Percentiles rank a stretch among this genome's conserved stretches.
These are phyloP conservation scores for Xylaria digitata DNA, from an alignment of 2,329 filamentous ascomycete species.

Conservation along the genomic window DNA sequence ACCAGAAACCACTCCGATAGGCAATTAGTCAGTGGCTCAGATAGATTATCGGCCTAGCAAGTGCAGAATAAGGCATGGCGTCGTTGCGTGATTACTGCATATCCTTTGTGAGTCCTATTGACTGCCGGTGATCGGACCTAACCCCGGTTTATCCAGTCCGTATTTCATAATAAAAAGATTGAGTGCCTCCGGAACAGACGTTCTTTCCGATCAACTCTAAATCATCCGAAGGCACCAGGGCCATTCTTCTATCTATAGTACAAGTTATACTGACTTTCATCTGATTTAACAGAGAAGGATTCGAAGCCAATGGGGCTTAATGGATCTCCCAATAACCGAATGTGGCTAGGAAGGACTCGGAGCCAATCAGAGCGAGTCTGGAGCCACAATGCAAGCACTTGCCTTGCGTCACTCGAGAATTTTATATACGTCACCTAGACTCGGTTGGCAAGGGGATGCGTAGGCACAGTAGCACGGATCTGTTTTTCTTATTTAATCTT, in stretches of 20 bases:
- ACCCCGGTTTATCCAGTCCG: background rate
- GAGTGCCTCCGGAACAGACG: background rate
- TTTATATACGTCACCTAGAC: slow-evolving; percentile 13
- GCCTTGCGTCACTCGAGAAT: slow-evolving; percentile 12
- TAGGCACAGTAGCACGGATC: too few species aligned
- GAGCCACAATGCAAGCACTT: background rate
- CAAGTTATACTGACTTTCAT: too few species aligned
- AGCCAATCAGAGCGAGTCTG: background rate
- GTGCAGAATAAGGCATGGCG: slow-evolving; percentile 29
- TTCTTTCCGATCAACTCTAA: background rate
- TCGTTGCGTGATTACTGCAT: background rate
- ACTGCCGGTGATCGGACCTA: background rate
- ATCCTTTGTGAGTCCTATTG: background rate
- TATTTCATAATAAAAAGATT: too few species aligned
- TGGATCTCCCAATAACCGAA: background rate
- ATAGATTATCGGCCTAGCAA: slow-evolving; percentile 24
- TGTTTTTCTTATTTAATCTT: too few species aligned
- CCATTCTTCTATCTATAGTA: too few species aligned
- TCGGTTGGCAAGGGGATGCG: slow-evolving; percentile 26
- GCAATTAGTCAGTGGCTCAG: slow-evolving; percentile 13
- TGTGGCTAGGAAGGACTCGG: background rate
- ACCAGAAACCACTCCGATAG: background rate
- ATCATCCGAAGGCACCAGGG: background rate
- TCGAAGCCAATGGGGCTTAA: too few species aligned
- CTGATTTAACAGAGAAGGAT: too few species aligned